Base-by-base conservation (phyloP, 2,329 filamentous ascomycete genomes). In the Exophiala aquamarina region DNA sequence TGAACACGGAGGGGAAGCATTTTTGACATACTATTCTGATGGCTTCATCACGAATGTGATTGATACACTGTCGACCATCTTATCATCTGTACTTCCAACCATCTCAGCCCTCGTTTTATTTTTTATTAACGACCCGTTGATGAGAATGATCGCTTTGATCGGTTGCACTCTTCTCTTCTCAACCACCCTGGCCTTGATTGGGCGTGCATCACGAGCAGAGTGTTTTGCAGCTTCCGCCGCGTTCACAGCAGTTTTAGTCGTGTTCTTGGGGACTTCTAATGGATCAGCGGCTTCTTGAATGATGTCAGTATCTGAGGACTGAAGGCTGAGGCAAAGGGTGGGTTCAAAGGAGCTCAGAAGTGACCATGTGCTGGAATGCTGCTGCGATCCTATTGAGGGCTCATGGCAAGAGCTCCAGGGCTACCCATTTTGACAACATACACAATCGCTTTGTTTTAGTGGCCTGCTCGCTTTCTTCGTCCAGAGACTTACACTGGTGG, bases 221-320 rank as follows among this genome's bases (percentile, higher is more conserved):
- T 20, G 18, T 21, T 53, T 53, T 14, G 17, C 19, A 14, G 50
- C 50, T 17, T 35, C 53, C 1, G 37, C 50, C 11, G 50, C 50
- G 0, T 56, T 56, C 20, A 47, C 40, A 6, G 50, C 53, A 0
- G 47, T 56, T 11, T 41, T 53, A 7, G 40, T 48, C 11, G 47
- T 56, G 4, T 50, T 44, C 23, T 34, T 50, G 3, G 29, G 37
- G 11, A 17, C 18, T 18, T 13, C 44, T 14, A 37, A 44, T 28
- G 32, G 23, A 26, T 41, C 19, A 5, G 38, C 6, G 13, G 14
- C 32, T 34, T 6, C 32, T 7, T 14, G 17, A 18, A 8, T 34
- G 32, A 5, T 14, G 32, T 6, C 13, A 7, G 32, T 14, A n/a
- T 34, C 13, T 14, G 32, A 14, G 14, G 17, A 18, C 28, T n/a